These are phyloP conservation scores for Halenospora varia DNA, from an alignment of 495 filamentous ascomycete genomes.

Conservation along the genomic window DNA sequence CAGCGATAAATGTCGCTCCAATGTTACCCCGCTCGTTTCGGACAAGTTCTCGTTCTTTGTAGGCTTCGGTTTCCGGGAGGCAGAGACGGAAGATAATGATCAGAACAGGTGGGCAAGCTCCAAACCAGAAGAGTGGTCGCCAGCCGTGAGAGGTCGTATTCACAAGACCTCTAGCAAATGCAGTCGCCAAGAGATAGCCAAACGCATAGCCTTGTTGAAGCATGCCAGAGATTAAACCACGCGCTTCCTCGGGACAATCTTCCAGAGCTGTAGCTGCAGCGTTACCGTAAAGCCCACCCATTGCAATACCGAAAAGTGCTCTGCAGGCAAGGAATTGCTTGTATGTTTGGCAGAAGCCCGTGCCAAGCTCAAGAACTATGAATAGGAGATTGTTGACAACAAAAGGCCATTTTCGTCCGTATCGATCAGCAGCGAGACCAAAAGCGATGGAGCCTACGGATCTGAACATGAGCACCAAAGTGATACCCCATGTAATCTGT, in stretches of 20 bases:
- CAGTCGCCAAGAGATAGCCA: constrained; percentile 77
- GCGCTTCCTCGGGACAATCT: constrained; percentile 69
- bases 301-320: constrained; percentile 83
- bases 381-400: constrained; percentile 80
- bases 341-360: constrained; percentile 76
- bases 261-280: constrained; percentile 83
- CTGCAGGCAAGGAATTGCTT: constrained; percentile 73
- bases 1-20: constrained; percentile 60
- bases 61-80: constrained; percentile 73
- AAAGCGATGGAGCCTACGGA: constrained; percentile 70
- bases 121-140: constrained; percentile 88
- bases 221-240: constrained; percentile 76
- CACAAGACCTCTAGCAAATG: constrained; percentile 70
- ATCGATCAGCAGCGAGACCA: constrained; percentile 77
- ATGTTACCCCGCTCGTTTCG: constrained; percentile 47
- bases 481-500: constrained; percentile 90
- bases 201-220: constrained; percentile 89
- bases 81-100: constrained; percentile 75
- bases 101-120: constrained; percentile 71
- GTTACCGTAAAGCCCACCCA: constrained; percentile 88
- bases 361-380: constrained; percentile 73
- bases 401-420: constrained; percentile 86
- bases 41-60: constrained; percentile 55
- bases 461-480: constrained; percentile 76
- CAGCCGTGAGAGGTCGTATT: constrained; percentile 69